phyloP scores from a whole-genome alignment of 805 yeast species.

The Cyberlindnera nakhonratchasimensis region DNA sequence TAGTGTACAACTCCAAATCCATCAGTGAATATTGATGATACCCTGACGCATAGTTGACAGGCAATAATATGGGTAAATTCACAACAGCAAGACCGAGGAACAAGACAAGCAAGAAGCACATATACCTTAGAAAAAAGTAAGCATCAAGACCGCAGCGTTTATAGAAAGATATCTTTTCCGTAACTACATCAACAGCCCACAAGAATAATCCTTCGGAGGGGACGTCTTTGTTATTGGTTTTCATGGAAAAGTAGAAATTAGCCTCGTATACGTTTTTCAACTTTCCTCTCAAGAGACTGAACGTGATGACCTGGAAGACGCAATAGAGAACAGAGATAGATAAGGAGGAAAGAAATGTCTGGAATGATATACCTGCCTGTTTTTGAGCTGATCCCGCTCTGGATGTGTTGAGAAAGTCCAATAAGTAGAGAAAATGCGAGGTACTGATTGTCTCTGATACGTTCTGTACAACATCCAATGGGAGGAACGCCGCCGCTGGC shows the following conservation, averaged over 20 bases:
- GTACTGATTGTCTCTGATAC: slow-evolving; percentile 18
- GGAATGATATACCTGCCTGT: slow-evolving; percentile 55
- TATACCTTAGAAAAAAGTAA: slow-evolving; percentile 64
- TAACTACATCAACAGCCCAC: slow-evolving; percentile 51
- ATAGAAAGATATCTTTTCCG: slow-evolving; percentile 41
- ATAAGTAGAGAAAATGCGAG: slow-evolving; percentile 23
- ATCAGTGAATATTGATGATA: slow-evolving; percentile 20
- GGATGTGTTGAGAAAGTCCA: slow-evolving; percentile 45
- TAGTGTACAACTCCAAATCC: slow-evolving; percentile 22
- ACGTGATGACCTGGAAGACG: slow-evolving; percentile 44
- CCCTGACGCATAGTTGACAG: slow-evolving; percentile 48
- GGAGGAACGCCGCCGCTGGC: neutral
- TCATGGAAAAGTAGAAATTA: slow-evolving; percentile 40
- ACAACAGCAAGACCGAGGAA: slow-evolving; percentile 51
- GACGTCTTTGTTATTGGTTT: slow-evolving; percentile 35
- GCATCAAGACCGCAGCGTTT: slow-evolving; percentile 65
- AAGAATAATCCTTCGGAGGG: slow-evolving; percentile 43
- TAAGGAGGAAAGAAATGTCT: slow-evolving; percentile 53
- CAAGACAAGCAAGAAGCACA: slow-evolving; percentile 47
- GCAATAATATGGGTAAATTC: slow-evolving; percentile 57
- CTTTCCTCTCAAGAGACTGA: slow-evolving; percentile 35
- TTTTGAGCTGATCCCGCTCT: slow-evolving; percentile 58
- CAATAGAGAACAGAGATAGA: slow-evolving; percentile 52
- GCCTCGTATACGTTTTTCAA: slow-evolving; percentile 53
- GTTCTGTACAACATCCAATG: slow-evolving; percentile 2